Conservation (phyloP, 495 filamentous ascomycete species). For the Alectoria sarmentosa region DNA sequence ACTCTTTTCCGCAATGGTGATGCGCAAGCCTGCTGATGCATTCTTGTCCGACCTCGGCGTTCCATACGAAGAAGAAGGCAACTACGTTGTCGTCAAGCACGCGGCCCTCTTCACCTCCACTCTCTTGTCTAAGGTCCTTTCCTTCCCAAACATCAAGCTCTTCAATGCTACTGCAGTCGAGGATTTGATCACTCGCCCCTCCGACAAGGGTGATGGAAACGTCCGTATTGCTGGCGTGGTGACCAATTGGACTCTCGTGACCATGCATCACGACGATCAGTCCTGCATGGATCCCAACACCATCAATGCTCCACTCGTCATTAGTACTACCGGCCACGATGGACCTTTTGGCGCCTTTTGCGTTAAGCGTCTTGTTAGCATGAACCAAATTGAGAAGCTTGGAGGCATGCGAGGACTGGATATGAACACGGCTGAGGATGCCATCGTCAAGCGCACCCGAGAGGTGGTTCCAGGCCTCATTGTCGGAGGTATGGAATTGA, state of each 20-base stretch:
- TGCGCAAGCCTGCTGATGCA: conserved; percentile 81
- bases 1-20: conserved; percentile 87
- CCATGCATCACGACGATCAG: conserved; percentile 87
- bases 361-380: conserved; percentile 76
- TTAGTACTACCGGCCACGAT: conserved; percentile 85
- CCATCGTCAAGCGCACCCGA: conserved; percentile 81
- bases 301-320: conserved; percentile 80
- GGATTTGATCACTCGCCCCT: conserved; percentile 74
- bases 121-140: conserved; percentile 68
- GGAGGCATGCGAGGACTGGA: conserved; percentile 88
- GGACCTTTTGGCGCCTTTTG: conserved; percentile 86
- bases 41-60: conserved; percentile 76
- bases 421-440: conserved; percentile 84
- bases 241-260: conserved; percentile 88
- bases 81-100: conserved; percentile 88
- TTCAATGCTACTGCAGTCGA: conserved; percentile 92
- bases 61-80: conserved; percentile 79
- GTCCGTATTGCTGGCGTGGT: conserved; percentile 80
- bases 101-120: conserved; percentile 87
- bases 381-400: conserved; percentile 72
- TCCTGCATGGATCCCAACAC: conserved; percentile 95
- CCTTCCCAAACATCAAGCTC: conserved; percentile 85
- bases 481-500: conserved; percentile 90
- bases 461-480: conserved; percentile 82
- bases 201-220: conserved; percentile 33